Base-by-base conservation (phyloP, 139 green algal genomes). In the Marvania coccoides region DNA sequence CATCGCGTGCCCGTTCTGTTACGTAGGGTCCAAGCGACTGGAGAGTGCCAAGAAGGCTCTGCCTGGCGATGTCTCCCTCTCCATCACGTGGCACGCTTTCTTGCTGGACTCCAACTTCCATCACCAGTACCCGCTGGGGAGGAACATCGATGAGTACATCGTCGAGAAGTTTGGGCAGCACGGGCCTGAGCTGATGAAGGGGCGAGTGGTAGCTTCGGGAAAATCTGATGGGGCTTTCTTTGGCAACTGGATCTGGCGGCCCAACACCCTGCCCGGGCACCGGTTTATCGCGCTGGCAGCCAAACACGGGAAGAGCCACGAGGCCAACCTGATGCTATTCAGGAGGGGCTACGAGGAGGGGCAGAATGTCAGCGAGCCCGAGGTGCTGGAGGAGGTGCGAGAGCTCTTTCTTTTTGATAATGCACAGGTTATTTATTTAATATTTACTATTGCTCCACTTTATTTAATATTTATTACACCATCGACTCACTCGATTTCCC, bases 1-100 rank as follows among this genome's bases (percentile, higher is more conserved):
- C 51, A 29, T 71, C 33, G 64, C 64, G 9, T 71, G 64, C 34
- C 64, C 64, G 4, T 71, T 45, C 45, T 71, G 64, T 30, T 71
- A 71, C 34, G 64, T 61, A 10, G 64, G 64, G 2, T 47, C 61
- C 2, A 51, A 56, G 33, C 47, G 48, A 5, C 24, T 71, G 15
- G 47, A 59, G n/a, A 65, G 35, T 12, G 64, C 64, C 7, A n/a
- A 62, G 26, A 34, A 63, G 12, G 8, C n/a, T 30, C 14, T 38
- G 13, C 36, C 19, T 10, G 35, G 23, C 9, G 40, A 63, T 7
- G 46, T 33, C 4, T 28, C 46, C 30, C 26, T 47, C 24, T 15
- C 47, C 4, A n/a, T 61, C 6, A 24, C 14, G 14, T 71, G 64
- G 64, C 24, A 24, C 13, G 64, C 24, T 6, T 66, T 66, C 13